phyloP scores from a whole-genome alignment of 495 filamentous ascomycete species.

The Hypoxylon fragiforme region DNA sequence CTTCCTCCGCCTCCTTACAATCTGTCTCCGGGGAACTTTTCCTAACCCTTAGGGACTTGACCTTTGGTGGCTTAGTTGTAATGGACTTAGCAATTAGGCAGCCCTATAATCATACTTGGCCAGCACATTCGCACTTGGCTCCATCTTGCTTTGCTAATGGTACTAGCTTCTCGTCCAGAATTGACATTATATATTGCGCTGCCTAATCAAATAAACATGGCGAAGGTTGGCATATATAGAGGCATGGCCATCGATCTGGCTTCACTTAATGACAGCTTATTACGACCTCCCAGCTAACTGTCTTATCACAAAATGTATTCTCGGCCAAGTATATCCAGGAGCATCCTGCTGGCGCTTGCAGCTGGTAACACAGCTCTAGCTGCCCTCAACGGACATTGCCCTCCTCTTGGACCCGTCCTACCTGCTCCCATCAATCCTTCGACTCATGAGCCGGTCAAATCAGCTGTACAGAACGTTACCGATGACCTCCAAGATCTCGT shows the following conservation, averaged over 20 bases:
- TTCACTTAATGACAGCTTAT: neutral
- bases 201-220: neutral
- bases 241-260: neutral
- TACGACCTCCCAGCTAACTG: neutral
- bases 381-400: conserved; percentile 39
- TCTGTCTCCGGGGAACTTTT: conserved; percentile 3
- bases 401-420: conserved; percentile 41
- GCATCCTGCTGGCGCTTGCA: neutral
- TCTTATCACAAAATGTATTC: conserved; percentile 8
- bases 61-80: no score
- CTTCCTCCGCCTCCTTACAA: neutral
- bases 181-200: neutral
- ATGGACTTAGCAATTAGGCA: conserved; percentile 1
- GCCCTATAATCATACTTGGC: neutral
- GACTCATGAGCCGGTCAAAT: conserved; percentile 19
- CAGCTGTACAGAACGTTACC: conserved; percentile 13
- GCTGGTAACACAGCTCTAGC: conserved; percentile 23
- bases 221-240: conserved; percentile 7
- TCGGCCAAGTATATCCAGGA: neutral
- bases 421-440: conserved; percentile 34
- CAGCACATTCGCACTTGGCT: conserved; percentile 8
- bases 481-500: conserved; percentile 23
- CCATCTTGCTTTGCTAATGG: neutral
- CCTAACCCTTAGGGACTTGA: neutral
- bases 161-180: neutral